Percentiles rank a stretch among this genome's conserved stretches.
phyloP scores from a whole-genome alignment of 1,139 yeast species.

The Blastobotrys buckinghamii region DNA sequence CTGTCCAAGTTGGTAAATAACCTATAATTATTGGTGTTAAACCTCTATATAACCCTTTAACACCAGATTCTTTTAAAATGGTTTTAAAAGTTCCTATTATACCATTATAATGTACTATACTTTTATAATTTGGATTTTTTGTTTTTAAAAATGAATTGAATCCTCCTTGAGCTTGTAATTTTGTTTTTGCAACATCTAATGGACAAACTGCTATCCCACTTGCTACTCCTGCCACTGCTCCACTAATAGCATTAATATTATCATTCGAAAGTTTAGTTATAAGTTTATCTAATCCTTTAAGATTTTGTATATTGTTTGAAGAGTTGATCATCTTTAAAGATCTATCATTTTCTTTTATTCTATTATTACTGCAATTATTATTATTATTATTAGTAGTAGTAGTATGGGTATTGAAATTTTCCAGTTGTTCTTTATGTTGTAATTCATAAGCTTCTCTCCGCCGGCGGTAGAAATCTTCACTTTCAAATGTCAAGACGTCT shows the following conservation, averaged over 20 bases:
- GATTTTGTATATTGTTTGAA: too few species aligned
- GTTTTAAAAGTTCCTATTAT: slow-evolving; percentile 54
- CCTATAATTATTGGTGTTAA: slow-evolving; percentile 87
- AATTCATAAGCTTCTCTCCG: not conserved
- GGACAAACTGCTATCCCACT: slow-evolving; percentile 94
- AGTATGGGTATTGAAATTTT: not conserved
- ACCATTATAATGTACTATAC: slow-evolving; percentile 44
- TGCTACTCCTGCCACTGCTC: slow-evolving; percentile 86
- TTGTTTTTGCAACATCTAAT: slow-evolving; percentile 86
- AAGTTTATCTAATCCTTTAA: too few species aligned
- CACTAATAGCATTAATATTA: slow-evolving; percentile 60
- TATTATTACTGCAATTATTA: too few species aligned
- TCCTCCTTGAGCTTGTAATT: slow-evolving; percentile 92
- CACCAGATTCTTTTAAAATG: slow-evolving; percentile 71
- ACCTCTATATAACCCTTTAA: slow-evolving; percentile 82
- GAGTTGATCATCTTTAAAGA: too few species aligned
- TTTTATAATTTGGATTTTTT: slow-evolving; percentile 13
- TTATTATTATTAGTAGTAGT: too few species aligned
- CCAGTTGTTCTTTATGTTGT: not conserved
- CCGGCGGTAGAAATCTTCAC: slow-evolving; percentile 8
- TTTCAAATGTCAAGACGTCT: slow-evolving; percentile 11
- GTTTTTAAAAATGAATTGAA: slow-evolving; percentile 20
- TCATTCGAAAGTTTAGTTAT: slow-evolving; percentile 17
- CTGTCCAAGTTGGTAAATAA: slow-evolving; percentile 96
- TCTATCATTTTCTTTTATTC: too few species aligned